Percentiles rank a stretch among this genome's conserved stretches.
These are phyloP conservation scores for Trametes punicea DNA, from an alignment of 768 basidiomycete genomes.

Conservation along the genomic window DNA sequence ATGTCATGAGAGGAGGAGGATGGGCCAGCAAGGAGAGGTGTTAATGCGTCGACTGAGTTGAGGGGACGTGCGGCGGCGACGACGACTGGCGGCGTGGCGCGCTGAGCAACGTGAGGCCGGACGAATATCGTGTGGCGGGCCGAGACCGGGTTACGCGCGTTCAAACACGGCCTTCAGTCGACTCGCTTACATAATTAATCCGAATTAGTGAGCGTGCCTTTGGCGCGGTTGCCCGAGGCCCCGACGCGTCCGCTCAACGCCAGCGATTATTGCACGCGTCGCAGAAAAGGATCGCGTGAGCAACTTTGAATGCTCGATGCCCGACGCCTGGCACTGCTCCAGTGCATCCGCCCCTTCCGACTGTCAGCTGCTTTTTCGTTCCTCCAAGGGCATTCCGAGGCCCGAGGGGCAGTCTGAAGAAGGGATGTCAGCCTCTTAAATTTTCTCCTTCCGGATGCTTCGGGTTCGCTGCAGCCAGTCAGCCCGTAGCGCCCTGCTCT, in stretches of 20 bases:
- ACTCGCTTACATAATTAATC: slow-evolving; percentile 13
- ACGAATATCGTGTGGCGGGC: slow-evolving; percentile 22
- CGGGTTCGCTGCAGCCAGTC: not conserved
- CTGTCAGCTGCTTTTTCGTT: not conserved
- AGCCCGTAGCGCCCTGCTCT: not conserved
- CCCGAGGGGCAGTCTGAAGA: no score
- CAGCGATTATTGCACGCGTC: no score
- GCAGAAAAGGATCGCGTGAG: not conserved
- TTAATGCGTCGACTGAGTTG: slow-evolving; percentile 20
- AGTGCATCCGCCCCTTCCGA: not conserved
- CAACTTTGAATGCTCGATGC: not conserved
- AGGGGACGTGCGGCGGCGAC: slow-evolving; percentile 30
- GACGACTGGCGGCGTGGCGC: slow-evolving; percentile 23
- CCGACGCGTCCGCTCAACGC: not conserved
- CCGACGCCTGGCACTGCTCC: no score
- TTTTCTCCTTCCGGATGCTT: not conserved
- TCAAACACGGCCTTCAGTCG: slow-evolving; percentile 2
- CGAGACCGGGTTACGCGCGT: slow-evolving; percentile 12
- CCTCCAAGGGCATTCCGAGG: not conserved
- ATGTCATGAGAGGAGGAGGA: slow-evolving; percentile 71
- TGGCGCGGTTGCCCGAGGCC: not conserved
- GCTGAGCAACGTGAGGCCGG: slow-evolving; percentile 27
- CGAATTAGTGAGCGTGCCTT: not conserved
- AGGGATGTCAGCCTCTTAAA: not conserved
- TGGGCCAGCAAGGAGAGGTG: slow-evolving; percentile 28